Percentiles rank a stretch among this genome's conserved stretches.
Evolutionary conservation across 108 stramenopile genomes (phyloP).

Genomic region (Nitzschia putrida): DNA sequence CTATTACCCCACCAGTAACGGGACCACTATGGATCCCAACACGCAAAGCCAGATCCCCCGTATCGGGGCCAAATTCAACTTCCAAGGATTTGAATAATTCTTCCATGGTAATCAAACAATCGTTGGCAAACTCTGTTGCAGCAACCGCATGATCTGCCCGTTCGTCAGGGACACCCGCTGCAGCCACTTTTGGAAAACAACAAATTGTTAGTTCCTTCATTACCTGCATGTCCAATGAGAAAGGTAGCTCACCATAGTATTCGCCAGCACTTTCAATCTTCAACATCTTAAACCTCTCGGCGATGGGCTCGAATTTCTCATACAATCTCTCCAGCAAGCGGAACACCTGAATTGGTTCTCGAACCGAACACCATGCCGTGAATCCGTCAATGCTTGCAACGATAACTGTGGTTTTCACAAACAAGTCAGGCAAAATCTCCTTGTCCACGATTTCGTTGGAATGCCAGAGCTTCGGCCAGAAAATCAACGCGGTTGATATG

Average conservation of each 20-base stretch:
- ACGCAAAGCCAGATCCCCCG: slow-evolving; percentile 1
- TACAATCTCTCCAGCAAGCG: slow-evolving; percentile 7
- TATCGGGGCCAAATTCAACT: slow-evolving; percentile 9
- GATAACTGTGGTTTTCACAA: slow-evolving; percentile 19
- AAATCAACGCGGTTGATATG: slow-evolving; percentile 12
- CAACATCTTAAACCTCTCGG: slow-evolving; percentile 5
- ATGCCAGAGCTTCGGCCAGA: slow-evolving; percentile 23
- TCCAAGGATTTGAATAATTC: slow-evolving; percentile 4
- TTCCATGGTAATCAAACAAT: background rate
- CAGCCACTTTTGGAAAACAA: background rate
- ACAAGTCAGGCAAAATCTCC: slow-evolving; percentile 14
- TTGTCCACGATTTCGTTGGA: background rate
- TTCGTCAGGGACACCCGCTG: slow-evolving; percentile 7
- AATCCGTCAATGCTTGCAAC: slow-evolving; percentile 25
- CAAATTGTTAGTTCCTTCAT: background rate
- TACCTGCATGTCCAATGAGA: background rate
- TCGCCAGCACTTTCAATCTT: slow-evolving; percentile 15
- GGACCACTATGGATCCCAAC: slow-evolving; percentile 34
- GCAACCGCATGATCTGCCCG: background rate
- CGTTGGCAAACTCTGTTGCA: background rate
- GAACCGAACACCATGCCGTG: slow-evolving; percentile 19
- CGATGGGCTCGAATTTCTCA: slow-evolving; percentile 2
- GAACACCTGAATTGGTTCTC: slow-evolving; percentile 20
- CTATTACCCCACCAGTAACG: slow-evolving; percentile 17
- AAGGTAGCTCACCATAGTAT: background rate